phyloP scores from a whole-genome alignment of 1,284 basidiomycete genomes.

The Ceratorhiza oryzae-sativae region DNA sequence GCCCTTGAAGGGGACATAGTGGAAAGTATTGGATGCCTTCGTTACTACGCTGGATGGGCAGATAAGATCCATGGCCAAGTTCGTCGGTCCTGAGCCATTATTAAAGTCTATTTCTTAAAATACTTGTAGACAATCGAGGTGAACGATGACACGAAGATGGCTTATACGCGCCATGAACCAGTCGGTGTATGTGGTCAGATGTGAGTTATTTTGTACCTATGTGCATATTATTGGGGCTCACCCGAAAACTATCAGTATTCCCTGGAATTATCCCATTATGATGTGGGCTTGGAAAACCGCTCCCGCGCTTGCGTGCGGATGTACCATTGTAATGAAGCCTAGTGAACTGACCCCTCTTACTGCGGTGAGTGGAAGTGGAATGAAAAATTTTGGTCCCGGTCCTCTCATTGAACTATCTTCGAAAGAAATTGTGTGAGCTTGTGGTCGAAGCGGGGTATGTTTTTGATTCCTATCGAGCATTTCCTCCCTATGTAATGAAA shows the following conservation, averaged over 20 bases:
- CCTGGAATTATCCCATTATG: slow-evolving; percentile 91
- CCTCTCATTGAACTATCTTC: not conserved
- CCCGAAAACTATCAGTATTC: slow-evolving; percentile 62
- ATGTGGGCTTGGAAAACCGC: slow-evolving; percentile 96
- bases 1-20: slow-evolving; percentile 79
- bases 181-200: slow-evolving; percentile 94
- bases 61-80: slow-evolving; percentile 77
- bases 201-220: slow-evolving; percentile 54
- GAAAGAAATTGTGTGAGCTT: slow-evolving; percentile 79
- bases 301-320: slow-evolving; percentile 87
- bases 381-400: no score
- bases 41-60: slow-evolving; percentile 75
- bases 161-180: slow-evolving; percentile 90
- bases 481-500: not conserved
- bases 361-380: slow-evolving; percentile 68
- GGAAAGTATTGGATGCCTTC: slow-evolving; percentile 79
- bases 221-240: not conserved
- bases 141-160: slow-evolving; percentile 78
- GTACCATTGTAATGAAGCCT: slow-evolving; percentile 90
- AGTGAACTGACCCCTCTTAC: slow-evolving; percentile 92
- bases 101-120: not conserved
- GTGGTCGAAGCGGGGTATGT: slow-evolving; percentile 78
- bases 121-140: slow-evolving; percentile 73
- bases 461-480: not conserved
- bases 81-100: slow-evolving; percentile 40